Conservation (phyloP, 768 basidiomycete species). For the Hericium alpestre region DNA sequence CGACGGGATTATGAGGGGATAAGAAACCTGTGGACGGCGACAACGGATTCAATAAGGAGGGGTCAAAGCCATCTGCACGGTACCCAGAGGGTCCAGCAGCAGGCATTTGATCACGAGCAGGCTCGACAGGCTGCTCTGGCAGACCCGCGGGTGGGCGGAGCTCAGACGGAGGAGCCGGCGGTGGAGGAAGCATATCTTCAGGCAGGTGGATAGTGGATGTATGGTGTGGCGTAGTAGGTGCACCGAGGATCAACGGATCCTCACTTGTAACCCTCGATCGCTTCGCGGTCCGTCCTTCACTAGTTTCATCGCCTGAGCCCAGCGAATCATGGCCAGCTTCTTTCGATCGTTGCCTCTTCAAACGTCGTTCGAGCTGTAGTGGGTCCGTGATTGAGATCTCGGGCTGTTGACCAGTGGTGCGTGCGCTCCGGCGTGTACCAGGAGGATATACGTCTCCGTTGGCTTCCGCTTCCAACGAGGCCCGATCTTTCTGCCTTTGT, state of each 20-base stretch:
- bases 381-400: conserved; percentile 71
- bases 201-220: conserved; percentile 6
- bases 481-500: conserved; percentile 20
- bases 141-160: not conserved
- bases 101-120: not conserved
- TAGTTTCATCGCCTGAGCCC: conserved; percentile 12
- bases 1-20: conserved; percentile 11
- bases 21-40: conserved; percentile 1
- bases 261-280: conserved; percentile 12
- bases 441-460: conserved; percentile 28
- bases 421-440: conserved; percentile 59
- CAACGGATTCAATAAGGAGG: conserved; percentile 1
- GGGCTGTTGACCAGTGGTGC: conserved; percentile 61
- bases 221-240: conserved; percentile 1
- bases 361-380: conserved; percentile 56
- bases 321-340: conserved; percentile 23
- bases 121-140: not conserved
- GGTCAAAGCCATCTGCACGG: conserved; percentile 2
- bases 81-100: not conserved
- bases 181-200: not conserved
- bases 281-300: conserved; percentile 9
- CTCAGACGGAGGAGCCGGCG: not conserved
- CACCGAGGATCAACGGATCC: conserved; percentile 7
- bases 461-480: conserved; percentile 22
- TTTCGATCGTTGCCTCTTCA: conserved; percentile 46